These are phyloP conservation scores for Plasmopara viticola DNA, from an alignment of 352 stramenopile species.

Conservation along the genomic window DNA sequence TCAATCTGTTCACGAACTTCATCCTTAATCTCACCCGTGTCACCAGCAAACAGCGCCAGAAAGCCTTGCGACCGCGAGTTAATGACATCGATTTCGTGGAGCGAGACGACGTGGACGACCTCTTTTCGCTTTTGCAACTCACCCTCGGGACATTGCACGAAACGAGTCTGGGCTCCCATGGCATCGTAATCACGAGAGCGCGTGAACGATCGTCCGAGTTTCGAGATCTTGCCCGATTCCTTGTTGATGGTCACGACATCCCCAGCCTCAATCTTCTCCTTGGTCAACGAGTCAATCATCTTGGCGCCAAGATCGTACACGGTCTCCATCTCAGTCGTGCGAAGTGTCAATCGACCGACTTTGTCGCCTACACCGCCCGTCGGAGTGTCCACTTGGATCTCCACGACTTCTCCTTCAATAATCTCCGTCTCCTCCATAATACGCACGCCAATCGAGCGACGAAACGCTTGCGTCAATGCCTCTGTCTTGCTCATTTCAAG, in stretches of 20 bases:
- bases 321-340: slow-evolving; percentile 99
- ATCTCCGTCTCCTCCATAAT: slow-evolving; percentile 99
- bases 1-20: slow-evolving; percentile 99
- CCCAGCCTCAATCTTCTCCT: slow-evolving; percentile 97
- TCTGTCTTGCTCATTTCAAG: slow-evolving; percentile 99
- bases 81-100: slow-evolving; percentile 99
- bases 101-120: slow-evolving; percentile 95
- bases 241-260: slow-evolving; percentile 99
- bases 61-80: slow-evolving; percentile 99
- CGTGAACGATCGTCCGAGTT: slow-evolving; percentile 96
- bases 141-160: slow-evolving; percentile 90
- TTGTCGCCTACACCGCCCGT: slow-evolving; percentile 73
- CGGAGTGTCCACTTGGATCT: slow-evolving; percentile 96
- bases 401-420: slow-evolving; percentile 99
- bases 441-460: slow-evolving; percentile 93
- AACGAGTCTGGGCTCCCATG: slow-evolving; percentile 90
- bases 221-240: slow-evolving; percentile 97
- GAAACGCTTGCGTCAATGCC: slow-evolving; percentile 97
- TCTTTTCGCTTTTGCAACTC: slow-evolving; percentile 99
- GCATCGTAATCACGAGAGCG: slow-evolving; percentile 98
- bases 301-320: slow-evolving; percentile 99
- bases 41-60: slow-evolving; percentile 97
- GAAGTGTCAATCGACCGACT: slow-evolving; percentile 93
- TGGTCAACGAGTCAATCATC: slow-evolving; percentile 99
- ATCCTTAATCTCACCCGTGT: slow-evolving; percentile 99